Base-by-base conservation (phyloP, 116 monocot species). In the Trichopus zeylanicus region DNA sequence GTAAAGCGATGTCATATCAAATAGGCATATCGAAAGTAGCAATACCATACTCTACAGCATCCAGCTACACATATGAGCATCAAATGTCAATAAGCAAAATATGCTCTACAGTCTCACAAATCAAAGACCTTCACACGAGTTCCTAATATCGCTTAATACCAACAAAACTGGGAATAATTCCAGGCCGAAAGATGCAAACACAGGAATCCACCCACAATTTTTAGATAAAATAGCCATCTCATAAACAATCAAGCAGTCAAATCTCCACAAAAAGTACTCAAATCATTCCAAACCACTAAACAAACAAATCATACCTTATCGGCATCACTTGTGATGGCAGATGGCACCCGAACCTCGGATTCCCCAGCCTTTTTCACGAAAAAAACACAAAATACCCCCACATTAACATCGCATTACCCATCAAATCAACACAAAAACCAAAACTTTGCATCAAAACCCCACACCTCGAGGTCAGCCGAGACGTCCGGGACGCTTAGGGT, bases 391-490 rank as follows among this genome's bases (percentile, higher is more conserved):
- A 3, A 49, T 22, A 19, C 4, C 19, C 5, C 22, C 1, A 16
- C 19, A 20, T 49, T 49, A 4, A 4, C 23, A 46, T 11, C 5
- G 3, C 34, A 35, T 6, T 6, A 46, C 15, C 5, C 2, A 46
- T 7, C 2, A 11, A 46, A 11, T 46, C 5, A 18, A 18, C 0
- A 0, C 19, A 7, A 49, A 49, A 20, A 49, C 37, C 59, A 35
- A 59, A 37, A 59, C 20, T 20, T 42, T 22, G 4, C 34, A 35
- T 18, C 6, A 2, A 24, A 49, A 7, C 49, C 3, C 24, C 49
- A 35, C 12, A 59, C 59, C 59, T 59, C 59, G 1, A 37, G 12
- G 22, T 24, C 59, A 24, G 35, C 5, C 37, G 59, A 59, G 1
- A 7, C 59, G 6, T 59, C 49, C 21, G 21, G 1, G 8, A 20